Base-by-base conservation (phyloP, 169 alveolate genomes). In the Fabrea salina region DNA sequence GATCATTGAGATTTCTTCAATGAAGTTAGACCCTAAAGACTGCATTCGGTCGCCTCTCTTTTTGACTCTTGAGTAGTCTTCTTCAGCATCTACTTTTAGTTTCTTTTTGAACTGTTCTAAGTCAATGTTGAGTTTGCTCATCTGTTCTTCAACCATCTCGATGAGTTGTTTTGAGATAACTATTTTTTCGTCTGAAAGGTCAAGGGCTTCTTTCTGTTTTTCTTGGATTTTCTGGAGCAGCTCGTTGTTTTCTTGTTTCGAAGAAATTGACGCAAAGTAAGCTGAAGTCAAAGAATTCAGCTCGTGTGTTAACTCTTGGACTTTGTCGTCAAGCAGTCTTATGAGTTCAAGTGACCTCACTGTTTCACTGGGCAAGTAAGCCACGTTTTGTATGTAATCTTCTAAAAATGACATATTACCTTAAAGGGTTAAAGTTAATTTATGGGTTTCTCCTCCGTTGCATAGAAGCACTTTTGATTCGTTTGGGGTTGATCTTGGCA, bases 291-390 rank as follows among this genome's bases (percentile, higher is more conserved):
- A 27, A 22, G 22, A 30, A 22, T 58, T 37, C n/a, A 32, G 27
- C 33, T 58, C 71, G 4, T 58, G 49, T 35, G 33, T 32, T 16
- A 35, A n/a, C 27, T 22, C 13, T 32, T 58, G 35, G 19, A 43
- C 49, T 58, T 58, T 58, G 5, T 58, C 71, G 43, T 58, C 71
- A 2, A 58, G 33, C n/a, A 22, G 43, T 58, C 43, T 58, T 27
- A 58, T 25, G n/a, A 58, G 71, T n/a, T 58, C 71, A 22, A 58
- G 33, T 22, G 71, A 58, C 43, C 71, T 58, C n/a, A 25, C n/a
- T 5, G 33, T 11, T 58, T 58, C 71, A 25, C 43, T 43, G 16
- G 71, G 71, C 22, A 58, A 32, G 71, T 22, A 58, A 43, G 5
- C 13, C 19, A 58, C 33, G 43, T 32, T 58, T 30, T 58, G 25